Evolutionary conservation across 352 stramenopile species (phyloP).

Genomic region (Pythium aquatile): DNA sequence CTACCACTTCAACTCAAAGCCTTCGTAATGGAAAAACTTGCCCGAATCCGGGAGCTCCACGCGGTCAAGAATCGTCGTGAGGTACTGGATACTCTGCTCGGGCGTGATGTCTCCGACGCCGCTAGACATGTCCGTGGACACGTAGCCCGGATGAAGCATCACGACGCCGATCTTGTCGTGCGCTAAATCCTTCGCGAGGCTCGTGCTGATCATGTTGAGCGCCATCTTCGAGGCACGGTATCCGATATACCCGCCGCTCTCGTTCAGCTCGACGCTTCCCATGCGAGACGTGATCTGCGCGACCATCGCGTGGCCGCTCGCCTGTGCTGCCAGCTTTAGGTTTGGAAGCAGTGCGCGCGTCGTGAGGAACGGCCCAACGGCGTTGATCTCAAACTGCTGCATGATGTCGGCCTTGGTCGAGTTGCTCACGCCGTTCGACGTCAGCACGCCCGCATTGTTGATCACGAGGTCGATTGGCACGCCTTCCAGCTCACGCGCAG

Average conservation of each 20-base stretch:
- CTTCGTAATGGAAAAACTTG: constrained; percentile 32
- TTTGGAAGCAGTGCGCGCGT: constrained; percentile 22
- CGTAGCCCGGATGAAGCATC: constrained; percentile 31
- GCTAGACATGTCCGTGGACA: constrained; percentile 32
- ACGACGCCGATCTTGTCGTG: constrained; percentile 24
- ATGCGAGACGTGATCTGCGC: constrained; percentile 19
- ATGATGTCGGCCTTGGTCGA: constrained; percentile 29
- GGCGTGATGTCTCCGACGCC: constrained; percentile 22
- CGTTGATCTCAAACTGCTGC: constrained; percentile 36
- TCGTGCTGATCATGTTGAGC: constrained; percentile 43
- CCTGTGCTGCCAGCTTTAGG: constrained; percentile 11
- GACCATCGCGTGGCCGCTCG: constrained; percentile 18
- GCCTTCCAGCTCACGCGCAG: constrained; percentile 15
- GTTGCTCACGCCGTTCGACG: constrained; percentile 5
- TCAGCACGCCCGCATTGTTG: constrained; percentile 42
- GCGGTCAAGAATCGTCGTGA: constrained; percentile 24
- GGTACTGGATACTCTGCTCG: constrained; percentile 27
- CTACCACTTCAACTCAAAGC: constrained; percentile 31
- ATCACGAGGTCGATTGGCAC: constrained; percentile 36
- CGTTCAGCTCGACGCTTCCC: constrained; percentile 15
- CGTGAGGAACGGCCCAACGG: constrained; percentile 35
- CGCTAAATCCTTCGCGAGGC: constrained; percentile 27
- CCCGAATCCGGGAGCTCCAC: constrained; percentile 23
- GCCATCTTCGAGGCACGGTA: constrained; percentile 51
- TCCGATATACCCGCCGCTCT: constrained; percentile 32